Evolutionary conservation across 75 land plant species (phyloP).

Genomic region (Cupressus sempervirens): DNA sequence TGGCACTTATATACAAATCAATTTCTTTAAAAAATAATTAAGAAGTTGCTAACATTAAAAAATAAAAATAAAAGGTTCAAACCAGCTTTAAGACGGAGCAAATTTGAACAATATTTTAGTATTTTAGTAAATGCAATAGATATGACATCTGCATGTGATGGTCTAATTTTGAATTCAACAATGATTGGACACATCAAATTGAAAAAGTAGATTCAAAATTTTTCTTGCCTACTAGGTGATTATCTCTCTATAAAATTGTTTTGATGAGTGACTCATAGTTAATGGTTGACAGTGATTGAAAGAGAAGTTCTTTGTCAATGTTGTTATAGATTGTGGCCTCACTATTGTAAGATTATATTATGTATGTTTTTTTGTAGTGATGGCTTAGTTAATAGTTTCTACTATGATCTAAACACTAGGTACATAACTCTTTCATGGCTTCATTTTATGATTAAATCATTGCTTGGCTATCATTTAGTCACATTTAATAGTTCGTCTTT

Average conservation of each 20-base stretch:
- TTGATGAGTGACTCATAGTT: neutral
- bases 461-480: no score
- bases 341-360: conserved; percentile 98
- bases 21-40: no score
- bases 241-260: neutral
- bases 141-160: no score
- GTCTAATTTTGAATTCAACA: neutral
- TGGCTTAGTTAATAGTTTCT: conserved; percentile 93
- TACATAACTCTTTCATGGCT: conserved; percentile 12
- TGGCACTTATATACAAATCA: no score
- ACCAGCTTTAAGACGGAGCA: neutral
- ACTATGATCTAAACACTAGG: conserved; percentile 99
- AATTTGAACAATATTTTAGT: no score
- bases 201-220: neutral
- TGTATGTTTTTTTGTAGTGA: conserved; percentile 89
- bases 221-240: neutral
- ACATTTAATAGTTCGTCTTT: no score
- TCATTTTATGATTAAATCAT: neutral
- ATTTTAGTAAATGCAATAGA: no score
- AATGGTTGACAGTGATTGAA: conserved; percentile 88
- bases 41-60: no score
- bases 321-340: conserved; percentile 91
- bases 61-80: neutral
- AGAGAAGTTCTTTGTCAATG: conserved; percentile 97
- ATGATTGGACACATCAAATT: neutral